These are phyloP conservation scores for Carex cristatella DNA, from an alignment of 176 grass and related monocot genomes.

Conservation along the genomic window DNA sequence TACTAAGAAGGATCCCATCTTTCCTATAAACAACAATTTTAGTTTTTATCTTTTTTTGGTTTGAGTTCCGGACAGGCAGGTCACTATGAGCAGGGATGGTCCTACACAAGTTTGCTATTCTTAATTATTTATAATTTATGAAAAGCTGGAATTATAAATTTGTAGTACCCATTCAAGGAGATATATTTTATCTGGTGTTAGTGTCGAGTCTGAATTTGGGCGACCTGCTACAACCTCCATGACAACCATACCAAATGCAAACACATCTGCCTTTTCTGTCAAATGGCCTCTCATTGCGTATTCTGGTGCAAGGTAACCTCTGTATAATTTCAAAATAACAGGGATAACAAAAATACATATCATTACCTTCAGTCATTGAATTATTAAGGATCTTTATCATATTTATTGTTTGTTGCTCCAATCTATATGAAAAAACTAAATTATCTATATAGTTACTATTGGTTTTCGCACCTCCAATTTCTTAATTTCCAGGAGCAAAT, in stretches of 20 bases:
- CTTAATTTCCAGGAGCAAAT: not conserved
- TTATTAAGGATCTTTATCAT: not conserved
- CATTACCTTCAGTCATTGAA: not conserved
- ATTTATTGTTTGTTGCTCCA: not conserved
- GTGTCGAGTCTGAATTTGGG: conserved; percentile 39
- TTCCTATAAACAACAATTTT: not conserved
- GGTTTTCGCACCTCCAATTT: not conserved
- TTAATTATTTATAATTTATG: not conserved
- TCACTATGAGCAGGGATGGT: not conserved
- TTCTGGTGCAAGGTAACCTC: conserved; percentile 79
- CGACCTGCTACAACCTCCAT: conserved; percentile 66
- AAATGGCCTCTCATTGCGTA: conserved; percentile 86
- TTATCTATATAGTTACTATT: not conserved
- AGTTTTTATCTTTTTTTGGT: not conserved
- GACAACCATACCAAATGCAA: conserved; percentile 53
- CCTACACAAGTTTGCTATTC: not conserved
- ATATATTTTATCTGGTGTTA: conserved; percentile 46
- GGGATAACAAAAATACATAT: not conserved
- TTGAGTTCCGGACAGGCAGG: not conserved
- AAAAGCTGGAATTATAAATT: not conserved
- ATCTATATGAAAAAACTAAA: not conserved
- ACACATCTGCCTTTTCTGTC: conserved; percentile 76
- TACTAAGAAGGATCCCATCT: not conserved
- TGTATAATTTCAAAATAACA: conserved; percentile 24
- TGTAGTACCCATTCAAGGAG: conserved; percentile 81